Evolutionary conservation across 139 green algal species (phyloP).

Genomic region (Coelastrella sp.): DNA sequence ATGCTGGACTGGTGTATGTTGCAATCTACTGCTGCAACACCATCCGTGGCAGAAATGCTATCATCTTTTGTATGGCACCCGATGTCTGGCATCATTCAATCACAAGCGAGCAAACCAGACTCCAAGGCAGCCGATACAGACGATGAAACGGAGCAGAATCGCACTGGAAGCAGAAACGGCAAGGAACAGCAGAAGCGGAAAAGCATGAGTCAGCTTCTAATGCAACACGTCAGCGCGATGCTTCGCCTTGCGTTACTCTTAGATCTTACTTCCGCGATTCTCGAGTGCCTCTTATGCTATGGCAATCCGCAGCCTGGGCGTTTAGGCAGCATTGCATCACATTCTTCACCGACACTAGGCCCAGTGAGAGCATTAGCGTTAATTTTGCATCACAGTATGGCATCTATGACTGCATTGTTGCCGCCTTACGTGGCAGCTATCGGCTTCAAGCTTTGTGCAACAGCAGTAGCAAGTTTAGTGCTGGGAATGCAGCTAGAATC

Average conservation of each 20-base stretch:
- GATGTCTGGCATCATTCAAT: not conserved
- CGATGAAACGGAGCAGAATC: too few species aligned
- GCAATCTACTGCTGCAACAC: not conserved
- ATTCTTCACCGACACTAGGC: not conserved
- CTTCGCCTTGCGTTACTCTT: not conserved
- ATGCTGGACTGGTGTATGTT: conserved; percentile 24
- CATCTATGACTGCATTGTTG: not conserved
- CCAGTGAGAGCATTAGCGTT: not conserved
- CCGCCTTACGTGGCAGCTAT: not conserved
- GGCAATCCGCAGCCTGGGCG: not conserved
- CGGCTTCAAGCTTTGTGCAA: not conserved
- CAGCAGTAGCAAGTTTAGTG: not conserved
- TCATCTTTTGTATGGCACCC: not conserved
- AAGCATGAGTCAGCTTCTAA: not conserved
- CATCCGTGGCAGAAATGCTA: not conserved
- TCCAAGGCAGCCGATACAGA: not conserved
- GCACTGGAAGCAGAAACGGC: too few species aligned
- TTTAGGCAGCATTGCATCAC: not conserved
- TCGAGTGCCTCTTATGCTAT: not conserved
- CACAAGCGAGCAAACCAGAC: not conserved
- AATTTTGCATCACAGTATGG: too few species aligned
- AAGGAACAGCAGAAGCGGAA: not conserved
- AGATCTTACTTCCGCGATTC: not conserved
- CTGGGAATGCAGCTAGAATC: conserved; percentile 11
- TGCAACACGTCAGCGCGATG: not conserved